Percentiles rank a stretch among this genome's conserved stretches.
phyloP scores from a whole-genome alignment of 2,329 filamentous ascomycete genomes.

The Pseudogymnoascus sp. region DNA sequence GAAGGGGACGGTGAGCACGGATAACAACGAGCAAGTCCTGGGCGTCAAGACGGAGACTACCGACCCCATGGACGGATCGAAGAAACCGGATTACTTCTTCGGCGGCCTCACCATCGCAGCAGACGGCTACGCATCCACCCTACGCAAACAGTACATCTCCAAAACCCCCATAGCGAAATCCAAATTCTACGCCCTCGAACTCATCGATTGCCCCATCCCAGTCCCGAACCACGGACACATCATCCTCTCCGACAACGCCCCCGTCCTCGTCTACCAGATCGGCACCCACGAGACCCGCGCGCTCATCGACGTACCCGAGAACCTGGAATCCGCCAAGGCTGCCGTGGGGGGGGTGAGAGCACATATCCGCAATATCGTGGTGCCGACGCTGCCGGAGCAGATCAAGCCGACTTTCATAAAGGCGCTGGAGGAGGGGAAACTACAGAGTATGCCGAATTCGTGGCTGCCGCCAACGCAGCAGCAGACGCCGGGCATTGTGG shows the following conservation, averaged over 20 bases:
- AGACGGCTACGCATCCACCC: constrained; percentile 88
- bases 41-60: constrained; percentile 70
- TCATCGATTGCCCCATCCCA: constrained; percentile 78
- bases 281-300: constrained; percentile 88
- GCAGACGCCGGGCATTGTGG: constrained; percentile 63
- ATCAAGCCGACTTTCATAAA: constrained; percentile 65
- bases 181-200: constrained; percentile 89
- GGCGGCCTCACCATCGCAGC: constrained; percentile 79
- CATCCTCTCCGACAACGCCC: constrained; percentile 66
- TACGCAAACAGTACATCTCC: constrained; percentile 69
- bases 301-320: constrained; percentile 77
- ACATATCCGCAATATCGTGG: constrained; percentile 70
- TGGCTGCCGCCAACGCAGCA: constrained; percentile 73
- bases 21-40: constrained; percentile 61
- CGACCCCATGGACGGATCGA: constrained; percentile 45
- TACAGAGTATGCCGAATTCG: constrained; percentile 85
- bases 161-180: constrained; percentile 62
- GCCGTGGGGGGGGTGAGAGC: constrained; percentile 74
- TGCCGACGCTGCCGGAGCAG: constrained; percentile 65
- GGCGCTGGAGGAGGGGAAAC: constrained; percentile 69
- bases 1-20: constrained; percentile 62
- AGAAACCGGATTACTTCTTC: constrained; percentile 71
- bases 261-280: constrained; percentile 93
- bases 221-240: constrained; percentile 75
- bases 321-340: constrained; percentile 62